Evolutionary conservation across 805 yeast species (phyloP).

Genomic region (Teunomyces pallodes): DNA sequence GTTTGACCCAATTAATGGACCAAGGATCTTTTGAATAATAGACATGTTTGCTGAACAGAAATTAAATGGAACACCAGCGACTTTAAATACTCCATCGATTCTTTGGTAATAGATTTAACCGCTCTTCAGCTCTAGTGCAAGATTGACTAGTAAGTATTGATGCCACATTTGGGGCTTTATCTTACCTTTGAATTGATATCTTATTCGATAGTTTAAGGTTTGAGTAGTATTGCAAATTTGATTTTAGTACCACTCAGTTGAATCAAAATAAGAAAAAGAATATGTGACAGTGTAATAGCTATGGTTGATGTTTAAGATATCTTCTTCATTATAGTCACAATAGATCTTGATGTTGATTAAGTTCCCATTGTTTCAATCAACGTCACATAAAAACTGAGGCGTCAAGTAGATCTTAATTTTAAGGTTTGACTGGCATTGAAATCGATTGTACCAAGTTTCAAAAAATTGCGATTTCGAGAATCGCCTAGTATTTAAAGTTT

Average conservation of each 20-base stretch:
- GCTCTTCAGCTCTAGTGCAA: too few species aligned
- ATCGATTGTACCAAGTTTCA: background rate
- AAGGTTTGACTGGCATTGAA: background rate
- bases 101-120: too few species aligned
- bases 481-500: background rate
- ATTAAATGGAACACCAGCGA: background rate
- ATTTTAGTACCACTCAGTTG: too few species aligned
- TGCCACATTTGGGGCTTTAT: too few species aligned
- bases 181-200: too few species aligned
- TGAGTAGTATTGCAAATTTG: too few species aligned
- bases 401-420: background rate
- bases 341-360: background rate
- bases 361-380: background rate
- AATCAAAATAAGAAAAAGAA: too few species aligned
- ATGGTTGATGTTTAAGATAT: too few species aligned
- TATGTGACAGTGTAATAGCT: too few species aligned
- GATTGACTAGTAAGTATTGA: too few species aligned
- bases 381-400: background rate
- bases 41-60: background rate
- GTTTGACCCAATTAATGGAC: constrained; percentile 7
- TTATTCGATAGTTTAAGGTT: too few species aligned
- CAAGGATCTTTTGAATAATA: background rate
- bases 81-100: background rate
- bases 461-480: background rate
- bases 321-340: background rate